phyloP scores from a whole-genome alignment of 1,139 yeast genomes.

The Hansenula sp. region DNA sequence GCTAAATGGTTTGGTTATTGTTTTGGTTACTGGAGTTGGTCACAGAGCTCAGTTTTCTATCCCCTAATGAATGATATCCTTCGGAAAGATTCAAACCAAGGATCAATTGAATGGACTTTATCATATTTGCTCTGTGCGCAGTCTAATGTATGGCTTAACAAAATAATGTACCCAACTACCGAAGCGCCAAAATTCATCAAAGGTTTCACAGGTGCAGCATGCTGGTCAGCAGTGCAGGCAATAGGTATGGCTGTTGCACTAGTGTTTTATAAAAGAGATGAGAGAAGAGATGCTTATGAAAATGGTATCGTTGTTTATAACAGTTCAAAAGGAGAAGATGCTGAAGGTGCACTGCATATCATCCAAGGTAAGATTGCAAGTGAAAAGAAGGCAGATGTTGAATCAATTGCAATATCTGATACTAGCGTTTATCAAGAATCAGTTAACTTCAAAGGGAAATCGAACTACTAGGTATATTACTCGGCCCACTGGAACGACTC shows the following conservation, averaged over 20 bases:
- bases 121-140: constrained; percentile 31
- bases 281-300: constrained; percentile 36
- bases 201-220: constrained; percentile 36
- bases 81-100: constrained; percentile 31
- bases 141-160: constrained; percentile 31
- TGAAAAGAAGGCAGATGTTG: no score
- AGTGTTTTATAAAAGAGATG: constrained; percentile 43
- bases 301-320: constrained; percentile 37
- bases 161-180: constrained; percentile 49
- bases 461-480: no score
- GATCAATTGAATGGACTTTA: constrained; percentile 32
- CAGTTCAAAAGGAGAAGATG: constrained; percentile 23
- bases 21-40: constrained; percentile 30
- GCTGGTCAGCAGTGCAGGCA: constrained; percentile 9
- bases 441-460: no score
- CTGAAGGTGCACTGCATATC: neutral
- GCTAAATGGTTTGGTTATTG: constrained; percentile 33
- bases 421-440: no score
- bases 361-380: neutral
- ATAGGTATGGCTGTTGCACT: constrained; percentile 27
- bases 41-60: constrained; percentile 33
- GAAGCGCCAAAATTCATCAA: constrained; percentile 50
- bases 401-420: no score
- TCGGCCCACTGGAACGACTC: no score
- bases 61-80: constrained; percentile 31